Evolutionary conservation across 2,329 filamentous ascomycete genomes (phyloP).

Genomic region (Truncatella angustata): DNA sequence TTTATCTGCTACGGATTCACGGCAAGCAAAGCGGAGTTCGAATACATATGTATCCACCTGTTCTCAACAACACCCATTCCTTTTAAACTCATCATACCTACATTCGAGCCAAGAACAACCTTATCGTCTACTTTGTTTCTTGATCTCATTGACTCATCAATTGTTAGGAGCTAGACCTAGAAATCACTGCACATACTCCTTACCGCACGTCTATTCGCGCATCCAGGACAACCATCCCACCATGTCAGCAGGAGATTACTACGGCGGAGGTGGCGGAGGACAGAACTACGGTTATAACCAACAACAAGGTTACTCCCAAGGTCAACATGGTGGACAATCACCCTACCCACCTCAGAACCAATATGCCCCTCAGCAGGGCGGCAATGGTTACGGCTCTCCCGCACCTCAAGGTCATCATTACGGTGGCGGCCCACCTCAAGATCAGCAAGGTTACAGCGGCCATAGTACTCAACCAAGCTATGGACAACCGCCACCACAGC

Average conservation of each 20-base stretch:
- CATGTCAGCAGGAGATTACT: slow-evolving; percentile 13
- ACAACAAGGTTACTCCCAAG: slow-evolving; percentile 3
- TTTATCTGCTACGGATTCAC: background rate
- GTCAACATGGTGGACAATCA: slow-evolving; percentile 2
- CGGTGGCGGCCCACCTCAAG: background rate
- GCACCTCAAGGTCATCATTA: slow-evolving; percentile 1
- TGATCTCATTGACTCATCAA: background rate
- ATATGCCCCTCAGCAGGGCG: slow-evolving; percentile 12
- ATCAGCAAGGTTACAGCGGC: slow-evolving; percentile 4
- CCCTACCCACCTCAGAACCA: slow-evolving; percentile 14
- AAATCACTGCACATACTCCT: no score
- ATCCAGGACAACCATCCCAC: no score
- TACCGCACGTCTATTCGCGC: no score
- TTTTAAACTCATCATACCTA: background rate
- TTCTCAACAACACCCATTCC: background rate
- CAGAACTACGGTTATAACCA: slow-evolving; percentile 12
- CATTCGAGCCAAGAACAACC: background rate
- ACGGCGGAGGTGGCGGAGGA: slow-evolving; percentile 3
- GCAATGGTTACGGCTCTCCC: no score
- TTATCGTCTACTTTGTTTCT: background rate
- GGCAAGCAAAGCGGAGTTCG: background rate
- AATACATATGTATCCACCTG: background rate
- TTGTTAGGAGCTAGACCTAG: no score
- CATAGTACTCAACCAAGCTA: slow-evolving; percentile 10
- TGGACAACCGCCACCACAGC: slow-evolving; percentile 3